phyloP scores from a whole-genome alignment of 768 basidiomycete species.

The Lyophyllum decastes region DNA sequence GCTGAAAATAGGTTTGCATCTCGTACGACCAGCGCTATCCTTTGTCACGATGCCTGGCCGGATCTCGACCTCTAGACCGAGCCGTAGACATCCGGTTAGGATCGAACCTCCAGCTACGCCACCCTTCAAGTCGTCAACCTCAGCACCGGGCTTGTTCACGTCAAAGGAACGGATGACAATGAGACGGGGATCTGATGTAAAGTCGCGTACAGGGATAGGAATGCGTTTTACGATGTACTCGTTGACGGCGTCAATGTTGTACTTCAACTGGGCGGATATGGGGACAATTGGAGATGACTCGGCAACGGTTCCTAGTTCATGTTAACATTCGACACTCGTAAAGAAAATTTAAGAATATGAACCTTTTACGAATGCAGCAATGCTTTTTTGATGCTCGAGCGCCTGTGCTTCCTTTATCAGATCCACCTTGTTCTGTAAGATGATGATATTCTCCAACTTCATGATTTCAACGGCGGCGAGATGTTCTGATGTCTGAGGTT shows the following conservation, averaged over 20 bases:
- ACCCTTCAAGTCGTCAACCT: slow-evolving; percentile 95
- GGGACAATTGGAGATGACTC: slow-evolving; percentile 98
- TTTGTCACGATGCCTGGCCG: slow-evolving; percentile 97
- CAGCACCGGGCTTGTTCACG: slow-evolving; percentile 98
- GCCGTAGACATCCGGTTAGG: slow-evolving; percentile 84
- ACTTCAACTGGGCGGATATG: slow-evolving; percentile 97
- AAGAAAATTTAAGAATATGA: slow-evolving; percentile 15
- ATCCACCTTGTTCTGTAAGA: slow-evolving; percentile 98
- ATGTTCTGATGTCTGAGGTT: slow-evolving; percentile 99
- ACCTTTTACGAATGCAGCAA: slow-evolving; percentile 95
- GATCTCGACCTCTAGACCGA: slow-evolving; percentile 96
- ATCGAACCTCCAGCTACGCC: slow-evolving; percentile 98
- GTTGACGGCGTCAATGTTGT: slow-evolving; percentile 99
- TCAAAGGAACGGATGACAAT: slow-evolving; percentile 99
- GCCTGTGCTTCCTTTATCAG: slow-evolving; percentile 94
- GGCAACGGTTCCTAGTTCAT: slow-evolving; percentile 86
- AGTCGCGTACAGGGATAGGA: slow-evolving; percentile 92
- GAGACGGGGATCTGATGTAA: slow-evolving; percentile 85
- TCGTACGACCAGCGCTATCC: slow-evolving; percentile 85
- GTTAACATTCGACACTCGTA: not conserved
- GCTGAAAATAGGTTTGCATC: slow-evolving; percentile 93
- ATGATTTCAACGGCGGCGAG: slow-evolving; percentile 99
- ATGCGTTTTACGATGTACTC: slow-evolving; percentile 98
- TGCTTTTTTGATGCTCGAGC: slow-evolving; percentile 94
- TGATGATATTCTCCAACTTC: slow-evolving; percentile 97